Evolutionary conservation across 805 yeast genomes (phyloP).

Genomic region (Kodamaea hsintzibuensis): DNA sequence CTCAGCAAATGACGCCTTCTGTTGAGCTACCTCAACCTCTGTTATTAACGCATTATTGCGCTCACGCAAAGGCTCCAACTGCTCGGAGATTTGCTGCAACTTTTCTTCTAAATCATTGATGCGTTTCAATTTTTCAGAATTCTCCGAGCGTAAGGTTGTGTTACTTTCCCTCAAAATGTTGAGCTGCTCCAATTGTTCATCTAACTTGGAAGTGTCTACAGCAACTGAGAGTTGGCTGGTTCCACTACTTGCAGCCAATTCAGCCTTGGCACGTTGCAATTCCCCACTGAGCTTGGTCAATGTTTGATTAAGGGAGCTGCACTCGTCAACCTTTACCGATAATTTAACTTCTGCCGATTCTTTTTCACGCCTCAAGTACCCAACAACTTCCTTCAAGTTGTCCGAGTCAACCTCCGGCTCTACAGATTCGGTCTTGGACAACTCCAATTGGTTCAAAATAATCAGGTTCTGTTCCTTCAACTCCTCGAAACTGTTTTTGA

Average conservation of each 20-base stretch:
- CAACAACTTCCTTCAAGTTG: constrained; percentile 50
- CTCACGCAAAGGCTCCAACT: constrained; percentile 48
- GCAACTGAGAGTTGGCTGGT: constrained; percentile 13
- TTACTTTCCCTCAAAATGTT: constrained; percentile 70
- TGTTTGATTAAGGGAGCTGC: constrained; percentile 50
- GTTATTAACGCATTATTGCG: constrained; percentile 38
- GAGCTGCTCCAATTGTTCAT: constrained; percentile 56
- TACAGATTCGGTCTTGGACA: constrained; percentile 18
- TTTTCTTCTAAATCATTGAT: constrained; percentile 41
- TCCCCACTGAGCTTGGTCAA: constrained; percentile 50
- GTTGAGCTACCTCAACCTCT: constrained; percentile 47
- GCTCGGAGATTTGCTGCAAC: constrained; percentile 27
- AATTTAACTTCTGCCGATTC: constrained; percentile 64
- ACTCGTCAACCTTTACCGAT: constrained; percentile 46
- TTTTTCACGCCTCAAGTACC: constrained; percentile 70
- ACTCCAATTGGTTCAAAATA: constrained; percentile 67
- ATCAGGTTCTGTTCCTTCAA: constrained; percentile 67
- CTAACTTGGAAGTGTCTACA: constrained; percentile 21
- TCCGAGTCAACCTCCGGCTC: constrained; percentile 13
- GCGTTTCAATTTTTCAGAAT: constrained; percentile 21
- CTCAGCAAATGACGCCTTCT: constrained; percentile 45
- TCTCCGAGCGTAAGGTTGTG: constrained; percentile 58
- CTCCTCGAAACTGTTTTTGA: constrained; percentile 51
- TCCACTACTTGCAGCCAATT: constrained; percentile 27
- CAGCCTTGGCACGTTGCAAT: constrained; percentile 51